Base-by-base conservation (phyloP, 2,329 filamentous ascomycete genomes). In the Davidsoniella neocaledoniae region DNA sequence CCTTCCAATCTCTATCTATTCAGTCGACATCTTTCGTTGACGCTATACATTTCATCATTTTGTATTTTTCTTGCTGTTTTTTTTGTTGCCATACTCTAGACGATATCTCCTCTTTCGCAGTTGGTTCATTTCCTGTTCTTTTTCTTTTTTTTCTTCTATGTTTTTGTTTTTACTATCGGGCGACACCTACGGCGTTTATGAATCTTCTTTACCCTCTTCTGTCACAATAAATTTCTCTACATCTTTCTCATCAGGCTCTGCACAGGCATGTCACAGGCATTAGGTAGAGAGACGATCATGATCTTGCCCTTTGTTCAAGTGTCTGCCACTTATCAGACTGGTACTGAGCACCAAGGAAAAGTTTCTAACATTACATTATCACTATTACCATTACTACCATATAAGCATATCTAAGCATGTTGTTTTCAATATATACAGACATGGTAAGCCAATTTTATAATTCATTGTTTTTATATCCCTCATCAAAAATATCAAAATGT, bases 181-280 rank as follows among this genome's bases (percentile, higher is more conserved):
- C 29, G 39, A 51, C 48, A 45, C 36, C 45, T 41, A 48, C 17
- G 50, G 50, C 50, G 50, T 48, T 52, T 48, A 49, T 52, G 41
- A 48, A 43, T 41, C 36, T 46, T 26, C 38, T 41, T 40, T 48
- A 37, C 10, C 41, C 37, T 45, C 47, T 42, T 48, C 5, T 38
- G 39, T 48, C 23, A 25, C 16, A 23, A 16, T 25, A 23, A 42
- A 16, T 38, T 42, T 19, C 19, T 29, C 25, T 33, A 14, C 16
- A 16, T 29, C 37, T 37, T 23, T 29, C 16, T 21, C 16, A n/a
- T 17, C 16, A 12, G 9, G 48, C 26, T 29, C 21, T 43, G 33
- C 43, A 49, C 21, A 38, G 21, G 21, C 21, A 23, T 5, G 21
- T 25, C 26, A 44, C 25, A 36, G 19, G n/a, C 29, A 37, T 19